These are phyloP conservation scores for Hemisphaericaspora xylanilytica DNA, from an alignment of 1,139 yeast species.

Conservation along the genomic window DNA sequence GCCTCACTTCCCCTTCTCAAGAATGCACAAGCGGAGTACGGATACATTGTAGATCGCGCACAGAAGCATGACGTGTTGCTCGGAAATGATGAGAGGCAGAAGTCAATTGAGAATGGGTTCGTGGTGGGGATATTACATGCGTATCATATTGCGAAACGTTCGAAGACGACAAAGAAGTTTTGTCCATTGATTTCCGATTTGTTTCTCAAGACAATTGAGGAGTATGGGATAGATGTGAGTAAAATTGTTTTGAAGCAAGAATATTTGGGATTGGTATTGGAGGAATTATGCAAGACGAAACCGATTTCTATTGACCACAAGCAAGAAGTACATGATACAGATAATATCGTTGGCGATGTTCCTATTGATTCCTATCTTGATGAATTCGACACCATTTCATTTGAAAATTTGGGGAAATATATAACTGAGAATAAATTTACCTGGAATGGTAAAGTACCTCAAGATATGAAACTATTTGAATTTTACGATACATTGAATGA, in stretches of 20 bases:
- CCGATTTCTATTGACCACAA: conserved; percentile 2
- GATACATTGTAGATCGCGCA: background rate
- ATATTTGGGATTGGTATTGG: conserved; percentile 4
- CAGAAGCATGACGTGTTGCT: background rate
- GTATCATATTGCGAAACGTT: conserved; percentile 5
- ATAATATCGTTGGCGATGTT: no score
- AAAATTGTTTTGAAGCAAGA: conserved; percentile 3
- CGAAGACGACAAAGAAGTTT: conserved; percentile 1
- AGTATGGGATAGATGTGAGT: conserved; percentile 5
- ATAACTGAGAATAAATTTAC: conserved; percentile 15
- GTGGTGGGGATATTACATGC: conserved; percentile 9
- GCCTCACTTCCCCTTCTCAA: conserved; percentile 2
- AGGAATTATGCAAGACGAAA: conserved; percentile 8
- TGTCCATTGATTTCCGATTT: conserved; percentile 9
- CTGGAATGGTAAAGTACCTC: conserved; percentile 9
- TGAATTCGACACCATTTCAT: conserved; percentile 20
- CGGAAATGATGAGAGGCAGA: background rate
- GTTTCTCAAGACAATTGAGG: conserved; percentile 4
- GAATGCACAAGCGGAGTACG: background rate
- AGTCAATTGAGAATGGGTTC: conserved; percentile 1
- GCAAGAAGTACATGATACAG: no score
- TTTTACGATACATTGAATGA: conserved; percentile 9
- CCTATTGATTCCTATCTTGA: conserved; percentile 18
- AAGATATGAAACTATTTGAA: conserved; percentile 4
- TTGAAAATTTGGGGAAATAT: conserved; percentile 21